Conservation (phyloP, 345 rosid genomes). For the Diplotaxis tenuifolia region DNA sequence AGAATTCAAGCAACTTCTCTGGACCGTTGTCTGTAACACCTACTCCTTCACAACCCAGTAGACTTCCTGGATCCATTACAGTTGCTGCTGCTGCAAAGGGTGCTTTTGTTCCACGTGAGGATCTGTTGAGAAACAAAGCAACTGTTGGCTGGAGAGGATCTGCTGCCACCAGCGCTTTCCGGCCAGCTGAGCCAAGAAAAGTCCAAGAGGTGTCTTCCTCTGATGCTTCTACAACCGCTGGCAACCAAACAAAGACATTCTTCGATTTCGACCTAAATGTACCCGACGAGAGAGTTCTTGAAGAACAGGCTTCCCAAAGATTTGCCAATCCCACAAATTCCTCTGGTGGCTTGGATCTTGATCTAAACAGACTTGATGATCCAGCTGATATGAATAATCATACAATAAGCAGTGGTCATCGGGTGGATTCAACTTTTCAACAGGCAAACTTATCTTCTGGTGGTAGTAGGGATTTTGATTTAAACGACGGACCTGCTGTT, state of each 20-base stretch:
- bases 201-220: conserved; percentile 42
- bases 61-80: conserved; percentile 65
- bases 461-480: conserved; percentile 65
- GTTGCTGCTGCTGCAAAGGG: conserved; percentile 91
- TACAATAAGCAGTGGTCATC: conserved; percentile 39
- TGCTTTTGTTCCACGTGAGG: conserved; percentile 76
- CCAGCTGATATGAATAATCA: conserved; percentile 44
- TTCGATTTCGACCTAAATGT: conserved; percentile 86
- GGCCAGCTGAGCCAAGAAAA: conserved; percentile 93
- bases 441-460: conserved; percentile 37
- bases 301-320: conserved; percentile 56
- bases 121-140: conserved; percentile 61
- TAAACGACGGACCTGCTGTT: conserved; percentile 74
- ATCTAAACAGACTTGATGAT: conserved; percentile 74
- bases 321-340: conserved; percentile 39
- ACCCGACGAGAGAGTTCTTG: conserved; percentile 73
- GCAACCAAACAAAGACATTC: conserved; percentile 48
- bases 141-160: conserved; percentile 96
- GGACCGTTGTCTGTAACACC: conserved; percentile 39
- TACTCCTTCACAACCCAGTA: conserved; percentile 40
- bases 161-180: conserved; percentile 96
- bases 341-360: conserved; percentile 78
- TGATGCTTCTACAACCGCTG: conserved; percentile 39
- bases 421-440: conserved; percentile 41
- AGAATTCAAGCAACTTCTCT: conserved; percentile 42